Evolutionary conservation across 129 eudicot genomes (phyloP).

Genomic region (Arctium lappa): DNA sequence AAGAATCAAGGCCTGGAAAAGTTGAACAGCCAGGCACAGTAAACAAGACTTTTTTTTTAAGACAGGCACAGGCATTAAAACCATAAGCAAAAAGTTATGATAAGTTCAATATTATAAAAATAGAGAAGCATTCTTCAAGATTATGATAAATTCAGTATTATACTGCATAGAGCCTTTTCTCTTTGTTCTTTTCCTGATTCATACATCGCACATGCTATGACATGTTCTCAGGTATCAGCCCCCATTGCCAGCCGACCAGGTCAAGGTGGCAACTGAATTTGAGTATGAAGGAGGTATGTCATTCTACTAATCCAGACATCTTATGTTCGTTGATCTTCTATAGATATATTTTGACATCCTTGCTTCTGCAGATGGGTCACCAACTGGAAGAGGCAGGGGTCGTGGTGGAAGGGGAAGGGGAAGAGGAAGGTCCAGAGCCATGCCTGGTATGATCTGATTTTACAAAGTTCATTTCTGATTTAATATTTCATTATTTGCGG

Average conservation of each 20-base stretch:
- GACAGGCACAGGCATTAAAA: background rate
- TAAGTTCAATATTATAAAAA: background rate
- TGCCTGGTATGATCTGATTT: slow-evolving; percentile 40
- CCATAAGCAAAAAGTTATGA: background rate
- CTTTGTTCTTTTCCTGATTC: background rate
- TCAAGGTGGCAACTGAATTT: slow-evolving; percentile 56
- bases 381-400: slow-evolving; percentile 74
- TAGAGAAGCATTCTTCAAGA: background rate
- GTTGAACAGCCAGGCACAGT: too few species aligned
- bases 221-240: slow-evolving; percentile 62
- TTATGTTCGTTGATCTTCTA: background rate
- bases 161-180: background rate
- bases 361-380: slow-evolving; percentile 63
- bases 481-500: background rate
- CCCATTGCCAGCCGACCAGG: slow-evolving; percentile 89
- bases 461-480: background rate
- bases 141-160: background rate
- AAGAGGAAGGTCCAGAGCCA: slow-evolving; percentile 53
- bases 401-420: slow-evolving; percentile 87
- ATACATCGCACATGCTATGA: background rate
- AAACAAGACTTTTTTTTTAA: background rate
- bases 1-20: background rate
- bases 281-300: slow-evolving; percentile 73
- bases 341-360: background rate
- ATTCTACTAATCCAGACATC: background rate